Evolutionary conservation across 768 basidiomycete species (phyloP).

Genomic region (Galerina marginata): DNA sequence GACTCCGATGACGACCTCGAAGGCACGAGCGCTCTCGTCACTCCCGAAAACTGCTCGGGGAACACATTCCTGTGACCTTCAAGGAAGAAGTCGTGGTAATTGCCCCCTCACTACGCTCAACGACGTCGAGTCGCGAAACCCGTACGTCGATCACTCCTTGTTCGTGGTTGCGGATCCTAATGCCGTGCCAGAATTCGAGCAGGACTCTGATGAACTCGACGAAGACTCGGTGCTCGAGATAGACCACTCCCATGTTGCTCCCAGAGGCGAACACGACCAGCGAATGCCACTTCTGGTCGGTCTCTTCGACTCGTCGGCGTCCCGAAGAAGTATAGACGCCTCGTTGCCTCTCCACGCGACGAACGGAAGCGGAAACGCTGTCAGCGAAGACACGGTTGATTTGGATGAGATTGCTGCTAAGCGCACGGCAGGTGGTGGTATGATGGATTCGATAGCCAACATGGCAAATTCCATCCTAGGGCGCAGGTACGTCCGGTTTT

Average conservation of each 20-base stretch:
- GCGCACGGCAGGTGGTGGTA: constrained; percentile 68
- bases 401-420: constrained; percentile 76
- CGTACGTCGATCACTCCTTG: constrained; percentile 57
- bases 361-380: constrained; percentile 40
- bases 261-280: constrained; percentile 48
- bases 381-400: constrained; percentile 52
- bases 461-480: constrained; percentile 98
- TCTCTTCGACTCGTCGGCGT: constrained; percentile 67
- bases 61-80: constrained; percentile 63
- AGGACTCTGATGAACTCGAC: constrained; percentile 84
- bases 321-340: constrained; percentile 63
- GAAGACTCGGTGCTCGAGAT: constrained; percentile 41
- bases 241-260: constrained; percentile 31
- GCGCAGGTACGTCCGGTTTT: constrained; percentile 67
- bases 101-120: constrained; percentile 72
- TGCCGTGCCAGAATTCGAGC: constrained; percentile 69
- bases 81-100: constrained; percentile 73
- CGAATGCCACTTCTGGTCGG: constrained; percentile 82
- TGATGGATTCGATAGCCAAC: constrained; percentile 84
- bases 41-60: constrained; percentile 38
- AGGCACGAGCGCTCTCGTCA: constrained; percentile 33
- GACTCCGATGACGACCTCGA: constrained; percentile 56
- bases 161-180: background rate
- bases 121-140: constrained; percentile 76
- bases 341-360: constrained; percentile 50